These are phyloP conservation scores for Suillus paluster DNA, from an alignment of 768 basidiomycete genomes.

Conservation along the genomic window DNA sequence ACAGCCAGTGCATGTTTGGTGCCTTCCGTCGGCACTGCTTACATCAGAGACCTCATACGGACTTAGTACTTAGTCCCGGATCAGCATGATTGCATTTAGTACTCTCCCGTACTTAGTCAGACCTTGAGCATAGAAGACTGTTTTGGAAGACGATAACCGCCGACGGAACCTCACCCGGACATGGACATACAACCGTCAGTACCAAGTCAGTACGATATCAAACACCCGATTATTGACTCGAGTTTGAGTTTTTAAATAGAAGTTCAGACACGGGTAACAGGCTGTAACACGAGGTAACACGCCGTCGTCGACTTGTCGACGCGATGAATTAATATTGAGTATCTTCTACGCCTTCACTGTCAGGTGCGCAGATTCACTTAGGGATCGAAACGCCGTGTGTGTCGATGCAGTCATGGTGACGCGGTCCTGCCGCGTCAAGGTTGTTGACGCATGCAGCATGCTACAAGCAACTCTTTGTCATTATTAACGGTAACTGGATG, in stretches of 20 bases:
- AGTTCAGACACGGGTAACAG: not conserved
- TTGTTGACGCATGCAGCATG: not conserved
- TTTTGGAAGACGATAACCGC: no score
- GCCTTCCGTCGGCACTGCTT: conserved; percentile 1
- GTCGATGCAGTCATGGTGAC: not conserved
- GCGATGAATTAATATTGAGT: not conserved
- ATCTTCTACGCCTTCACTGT: no score
- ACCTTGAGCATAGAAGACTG: no score
- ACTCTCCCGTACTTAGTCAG: no score
- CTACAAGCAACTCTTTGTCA: not conserved
- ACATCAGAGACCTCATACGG: no score
- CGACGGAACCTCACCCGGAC: no score
- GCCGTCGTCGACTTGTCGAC: not conserved
- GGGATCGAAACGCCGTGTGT: not conserved
- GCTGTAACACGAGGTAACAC: not conserved
- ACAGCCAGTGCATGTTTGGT: not conserved
- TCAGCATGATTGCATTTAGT: no score
- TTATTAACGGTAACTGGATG: no score
- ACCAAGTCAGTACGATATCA: not conserved
- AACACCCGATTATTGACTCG: not conserved
- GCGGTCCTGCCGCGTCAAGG: not conserved
- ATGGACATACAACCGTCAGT: no score
- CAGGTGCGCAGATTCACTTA: not conserved
- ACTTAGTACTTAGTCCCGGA: no score
- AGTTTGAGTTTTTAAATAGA: not conserved